These are phyloP conservation scores for Chlamydomonas sp. DNA, from an alignment of 139 green algal species.

Conservation along the genomic window DNA sequence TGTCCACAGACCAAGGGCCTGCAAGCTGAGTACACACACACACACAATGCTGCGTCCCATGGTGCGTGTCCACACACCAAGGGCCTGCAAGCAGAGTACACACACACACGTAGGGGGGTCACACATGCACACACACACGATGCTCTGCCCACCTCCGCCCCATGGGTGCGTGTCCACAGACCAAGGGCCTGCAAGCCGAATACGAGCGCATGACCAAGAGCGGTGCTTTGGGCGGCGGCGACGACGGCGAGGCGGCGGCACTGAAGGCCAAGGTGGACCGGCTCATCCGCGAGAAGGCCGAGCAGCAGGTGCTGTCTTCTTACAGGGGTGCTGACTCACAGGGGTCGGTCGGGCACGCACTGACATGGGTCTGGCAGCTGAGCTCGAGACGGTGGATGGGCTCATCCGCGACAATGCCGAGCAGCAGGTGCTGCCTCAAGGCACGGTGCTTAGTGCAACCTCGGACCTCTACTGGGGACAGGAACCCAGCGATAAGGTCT, in stretches of 20 bases:
- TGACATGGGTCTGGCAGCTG: too few relatives aligned
- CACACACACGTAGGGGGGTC: too few relatives aligned
- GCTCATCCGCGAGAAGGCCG: constrained; percentile 28
- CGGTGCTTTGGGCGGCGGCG: neutral
- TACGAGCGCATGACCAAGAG: constrained; percentile 29
- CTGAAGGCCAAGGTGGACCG: constrained; percentile 26
- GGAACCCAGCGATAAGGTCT: too few relatives aligned
- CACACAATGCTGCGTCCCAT: constrained; percentile 13
- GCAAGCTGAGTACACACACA: constrained; percentile 31
- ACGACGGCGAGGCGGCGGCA: constrained; percentile 8
- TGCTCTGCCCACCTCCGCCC: neutral
- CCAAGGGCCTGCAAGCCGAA: constrained; percentile 35
- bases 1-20: constrained; percentile 31
- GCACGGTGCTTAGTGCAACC: too few relatives aligned
- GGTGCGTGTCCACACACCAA: constrained; percentile 23
- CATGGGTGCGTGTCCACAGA: constrained; percentile 13
- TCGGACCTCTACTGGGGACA: too few relatives aligned
- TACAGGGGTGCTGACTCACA: neutral
- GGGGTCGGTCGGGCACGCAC: neutral
- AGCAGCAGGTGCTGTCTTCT: constrained; percentile 16
- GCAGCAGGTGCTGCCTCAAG: too few relatives aligned
- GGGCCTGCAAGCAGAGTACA: constrained; percentile 37
- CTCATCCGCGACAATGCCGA: too few relatives aligned
- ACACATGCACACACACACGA: too few relatives aligned
- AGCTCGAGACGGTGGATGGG: too few relatives aligned